Base-by-base conservation (phyloP, 73 alveolate genomes). In the Paramecium sexaurelia region DNA sequence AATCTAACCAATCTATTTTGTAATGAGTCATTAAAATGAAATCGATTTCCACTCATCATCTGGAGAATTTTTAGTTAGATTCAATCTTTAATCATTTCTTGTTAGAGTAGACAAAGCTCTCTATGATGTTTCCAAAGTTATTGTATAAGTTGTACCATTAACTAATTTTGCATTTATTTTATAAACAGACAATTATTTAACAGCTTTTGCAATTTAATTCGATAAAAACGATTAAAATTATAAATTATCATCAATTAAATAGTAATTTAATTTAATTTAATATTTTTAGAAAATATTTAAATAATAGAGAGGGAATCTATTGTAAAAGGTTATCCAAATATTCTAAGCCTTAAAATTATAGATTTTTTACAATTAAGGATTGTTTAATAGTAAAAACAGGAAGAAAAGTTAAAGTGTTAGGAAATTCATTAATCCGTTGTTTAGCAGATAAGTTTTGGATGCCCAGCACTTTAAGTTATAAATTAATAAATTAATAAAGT, bases 61-160 rank as follows among this genome's bases (percentile, higher is more conserved):
- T 3, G 90, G 90, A 40, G 90, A 78, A 45, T 78, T 78, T 24
- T 41, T 78, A 13, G 55, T 39, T 22, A 78, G 90, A 43, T 78
- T 78, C 41, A 78, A 45, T 78, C 41, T 78, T 2, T 20, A 41
- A 33, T 22, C 68, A 41, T 78, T 78, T 45, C 41, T 78, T 19
- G 90, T 45, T 5, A 78, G 90, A 78, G 90, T 78, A 19, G 90
- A 78, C 17, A 78, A 78, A 17, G 68, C 90, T 29, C 55, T 78
- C 10, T 78, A 78, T 26, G 90, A 78, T 78, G 90, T 78, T 78
- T 56, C 90, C 7, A 78, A 78, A 41, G 90, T 78, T 20, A 78
- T 39, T 29, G 20, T 78, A 6, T 41, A 78, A 33, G 90, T 78
- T 7, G 55, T 78, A 17, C 75, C 90, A 19, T 43, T 78, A 41